phyloP scores from a whole-genome alignment of 495 filamentous ascomycete species.

The Neurospora tetrasperma region DNA sequence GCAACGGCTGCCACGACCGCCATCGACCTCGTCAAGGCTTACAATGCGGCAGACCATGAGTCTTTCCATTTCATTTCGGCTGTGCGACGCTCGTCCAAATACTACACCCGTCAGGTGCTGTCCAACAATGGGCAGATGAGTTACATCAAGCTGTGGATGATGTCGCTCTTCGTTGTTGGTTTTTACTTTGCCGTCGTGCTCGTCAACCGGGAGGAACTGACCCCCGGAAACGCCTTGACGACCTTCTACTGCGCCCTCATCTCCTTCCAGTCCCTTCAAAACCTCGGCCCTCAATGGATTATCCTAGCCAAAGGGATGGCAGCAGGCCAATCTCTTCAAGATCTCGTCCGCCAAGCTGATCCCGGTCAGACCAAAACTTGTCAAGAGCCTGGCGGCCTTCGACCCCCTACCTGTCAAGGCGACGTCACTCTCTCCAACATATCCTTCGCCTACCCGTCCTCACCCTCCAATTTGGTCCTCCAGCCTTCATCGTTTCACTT shows the following conservation, averaged over 20 bases:
- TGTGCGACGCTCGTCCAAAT: conserved; percentile 48
- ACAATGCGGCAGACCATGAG: conserved; percentile 69
- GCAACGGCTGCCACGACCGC: conserved; percentile 56
- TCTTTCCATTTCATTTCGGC: conserved; percentile 49
- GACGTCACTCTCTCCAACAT: conserved; percentile 38
- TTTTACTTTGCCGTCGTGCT: conserved; percentile 81
- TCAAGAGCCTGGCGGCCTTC: not conserved
- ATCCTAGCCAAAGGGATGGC: conserved; percentile 70
- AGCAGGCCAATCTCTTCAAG: conserved; percentile 53
- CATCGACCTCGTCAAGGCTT: conserved; percentile 82
- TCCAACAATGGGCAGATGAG: conserved; percentile 60
- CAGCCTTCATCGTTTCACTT: conserved; percentile 52
- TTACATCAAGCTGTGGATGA: conserved; percentile 60
- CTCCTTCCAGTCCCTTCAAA: conserved; percentile 62
- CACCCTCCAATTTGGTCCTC: conserved; percentile 52
- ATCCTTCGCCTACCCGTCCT: conserved; percentile 75
- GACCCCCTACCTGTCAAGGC: conserved; percentile 11
- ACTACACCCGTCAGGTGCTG: conserved; percentile 58
- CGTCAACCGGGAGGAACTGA: conserved; percentile 39
- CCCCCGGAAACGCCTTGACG: conserved; percentile 62
- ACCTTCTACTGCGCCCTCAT: conserved; percentile 76
- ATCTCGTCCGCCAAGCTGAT: conserved; percentile 12
- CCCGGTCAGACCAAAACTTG: not conserved
- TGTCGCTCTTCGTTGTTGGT: conserved; percentile 77
- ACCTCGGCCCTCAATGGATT: conserved; percentile 63